phyloP scores from a whole-genome alignment of 371 early-diverging fungal species.

The Mortierella sp. region DNA sequence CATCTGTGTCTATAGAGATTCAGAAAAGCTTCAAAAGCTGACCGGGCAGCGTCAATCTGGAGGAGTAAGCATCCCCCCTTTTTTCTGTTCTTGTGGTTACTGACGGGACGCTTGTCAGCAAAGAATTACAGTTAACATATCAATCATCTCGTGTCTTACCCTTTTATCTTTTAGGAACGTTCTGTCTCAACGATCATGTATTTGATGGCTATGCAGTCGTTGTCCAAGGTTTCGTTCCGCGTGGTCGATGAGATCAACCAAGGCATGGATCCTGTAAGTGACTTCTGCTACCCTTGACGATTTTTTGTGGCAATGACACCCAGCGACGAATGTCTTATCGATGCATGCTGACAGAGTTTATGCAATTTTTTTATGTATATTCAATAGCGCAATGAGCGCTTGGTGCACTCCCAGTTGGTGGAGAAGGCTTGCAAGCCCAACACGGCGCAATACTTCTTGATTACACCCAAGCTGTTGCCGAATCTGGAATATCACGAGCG shows the following conservation, averaged over 20 bases:
- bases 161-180: conserved; percentile 71
- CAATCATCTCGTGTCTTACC: neutral
- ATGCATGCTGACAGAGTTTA: neutral
- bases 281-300: neutral
- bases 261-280: conserved; percentile 96
- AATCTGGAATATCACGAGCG: conserved; percentile 93
- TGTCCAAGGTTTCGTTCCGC: conserved; percentile 95
- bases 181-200: conserved; percentile 98
- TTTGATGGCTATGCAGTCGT: conserved; percentile 94
- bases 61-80: conserved; percentile 71
- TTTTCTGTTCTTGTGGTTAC: neutral
- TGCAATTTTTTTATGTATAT: neutral
- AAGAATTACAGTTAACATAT: neutral
- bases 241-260: conserved; percentile 99
- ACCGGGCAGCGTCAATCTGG: conserved; percentile 98
- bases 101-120: neutral
- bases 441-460: conserved; percentile 95
- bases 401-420: conserved; percentile 96
- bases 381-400: conserved; percentile 90
- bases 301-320: neutral
- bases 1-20: conserved; percentile 66
- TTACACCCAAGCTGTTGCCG: conserved; percentile 99
- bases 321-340: too few species aligned
- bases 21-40: conserved; percentile 90
- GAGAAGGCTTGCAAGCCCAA: conserved; percentile 73